Conservation (phyloP, 2,329 filamentous ascomycete species). For the Fusarium sp. region DNA sequence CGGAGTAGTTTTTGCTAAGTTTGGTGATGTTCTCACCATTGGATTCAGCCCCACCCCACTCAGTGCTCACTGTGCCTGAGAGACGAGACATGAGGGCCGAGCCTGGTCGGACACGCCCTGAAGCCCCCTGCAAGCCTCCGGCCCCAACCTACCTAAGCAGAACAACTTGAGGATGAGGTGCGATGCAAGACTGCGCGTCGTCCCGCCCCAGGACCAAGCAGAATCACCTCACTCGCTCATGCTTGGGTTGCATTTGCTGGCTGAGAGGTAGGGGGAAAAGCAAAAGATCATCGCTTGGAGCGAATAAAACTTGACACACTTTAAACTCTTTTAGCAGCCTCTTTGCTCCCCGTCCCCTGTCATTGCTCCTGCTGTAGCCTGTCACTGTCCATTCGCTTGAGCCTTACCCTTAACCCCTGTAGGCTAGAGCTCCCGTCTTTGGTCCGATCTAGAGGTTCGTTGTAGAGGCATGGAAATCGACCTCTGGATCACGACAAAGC, state of each 20-base stretch:
- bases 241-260: constrained; percentile 7
- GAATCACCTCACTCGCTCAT: not conserved
- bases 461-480: constrained; percentile 40
- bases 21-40: not conserved
- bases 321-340: constrained; percentile 5
- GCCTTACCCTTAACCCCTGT: constrained; percentile 31
- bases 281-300: not conserved
- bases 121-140: not conserved
- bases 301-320: not conserved
- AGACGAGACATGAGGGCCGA: not conserved
- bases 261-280: not conserved
- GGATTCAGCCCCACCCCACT: not conserved
- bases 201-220: constrained; percentile 5
- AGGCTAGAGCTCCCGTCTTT: constrained; percentile 33
- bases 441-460: constrained; percentile 42
- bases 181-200: constrained; percentile 4
- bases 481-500: not conserved
- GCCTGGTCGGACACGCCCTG: constrained; percentile 3
- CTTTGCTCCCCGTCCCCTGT: not conserved
- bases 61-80: not conserved
- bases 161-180: not conserved
- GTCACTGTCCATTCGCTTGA: constrained; percentile 6
- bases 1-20: not conserved
- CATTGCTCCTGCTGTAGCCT: not conserved
- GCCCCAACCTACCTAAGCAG: not conserved